These are phyloP conservation scores for Macrocybe gigantea DNA, from an alignment of 768 basidiomycete genomes.

Conservation along the genomic window DNA sequence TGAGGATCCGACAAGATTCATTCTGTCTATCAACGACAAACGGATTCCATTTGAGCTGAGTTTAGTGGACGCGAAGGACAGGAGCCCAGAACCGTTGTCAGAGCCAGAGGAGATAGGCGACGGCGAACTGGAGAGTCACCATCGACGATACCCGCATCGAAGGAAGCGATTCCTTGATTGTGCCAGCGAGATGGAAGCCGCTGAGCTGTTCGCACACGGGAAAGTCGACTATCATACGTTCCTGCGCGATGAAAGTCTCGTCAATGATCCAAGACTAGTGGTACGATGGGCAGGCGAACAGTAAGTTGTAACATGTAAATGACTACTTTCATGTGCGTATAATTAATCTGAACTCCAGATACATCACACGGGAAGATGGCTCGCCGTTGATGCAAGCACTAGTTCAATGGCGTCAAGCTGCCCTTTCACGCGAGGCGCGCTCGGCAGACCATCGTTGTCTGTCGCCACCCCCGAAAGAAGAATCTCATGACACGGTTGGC, in stretches of 20 bases:
- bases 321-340: background rate
- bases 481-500: constrained; percentile 17
- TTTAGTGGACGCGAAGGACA: constrained; percentile 30
- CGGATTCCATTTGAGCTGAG: constrained; percentile 72
- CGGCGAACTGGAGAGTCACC: constrained; percentile 9
- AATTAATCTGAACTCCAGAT: constrained; percentile 34
- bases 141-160: constrained; percentile 14
- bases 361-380: constrained; percentile 69
- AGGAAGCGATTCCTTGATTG: constrained; percentile 20
- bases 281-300: constrained; percentile 66
- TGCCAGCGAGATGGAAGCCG: constrained; percentile 47
- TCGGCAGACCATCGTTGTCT: constrained; percentile 25
- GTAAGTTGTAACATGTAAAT: constrained; percentile 31
- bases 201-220: constrained; percentile 49
- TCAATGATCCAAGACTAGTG: constrained; percentile 60
- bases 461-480: constrained; percentile 29
- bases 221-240: constrained; percentile 63
- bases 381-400: constrained; percentile 76
- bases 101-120: constrained; percentile 10
- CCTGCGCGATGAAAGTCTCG: constrained; percentile 56
- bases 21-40: constrained; percentile 56
- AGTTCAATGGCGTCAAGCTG: constrained; percentile 55
- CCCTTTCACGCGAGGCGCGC: constrained; percentile 20
- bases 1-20: constrained; percentile 57
- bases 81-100: constrained; percentile 9